These are phyloP conservation scores for Apiospora kogelbergensis DNA, from an alignment of 2,329 filamentous ascomycete genomes.

Conservation along the genomic window DNA sequence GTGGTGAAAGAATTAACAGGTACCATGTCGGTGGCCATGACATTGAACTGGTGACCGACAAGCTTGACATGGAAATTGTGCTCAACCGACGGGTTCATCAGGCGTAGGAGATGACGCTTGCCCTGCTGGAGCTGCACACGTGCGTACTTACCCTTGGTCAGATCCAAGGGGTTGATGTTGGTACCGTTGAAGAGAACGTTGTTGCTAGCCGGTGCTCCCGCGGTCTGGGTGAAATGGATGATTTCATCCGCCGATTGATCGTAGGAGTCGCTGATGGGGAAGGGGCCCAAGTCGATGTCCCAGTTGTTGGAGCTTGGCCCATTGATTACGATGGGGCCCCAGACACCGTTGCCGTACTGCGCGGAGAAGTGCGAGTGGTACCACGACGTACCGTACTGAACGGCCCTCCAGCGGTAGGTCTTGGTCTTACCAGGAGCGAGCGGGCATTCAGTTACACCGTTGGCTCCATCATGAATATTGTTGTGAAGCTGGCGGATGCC, in stretches of 20 bases:
- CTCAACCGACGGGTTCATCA: constrained; percentile 52
- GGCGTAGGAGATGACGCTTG: constrained; percentile 48
- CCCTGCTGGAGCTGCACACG: constrained; percentile 39
- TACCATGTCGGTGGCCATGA: constrained; percentile 53
- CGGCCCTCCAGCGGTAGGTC: constrained; percentile 35
- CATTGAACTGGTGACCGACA: constrained; percentile 47
- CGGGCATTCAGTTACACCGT: constrained; percentile 45
- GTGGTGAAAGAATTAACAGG: constrained; percentile 49
- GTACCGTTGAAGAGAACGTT: constrained; percentile 49
- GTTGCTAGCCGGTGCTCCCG: constrained; percentile 28
- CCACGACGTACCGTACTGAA: constrained; percentile 38
- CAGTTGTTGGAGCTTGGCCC: constrained; percentile 50
- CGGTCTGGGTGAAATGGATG: constrained; percentile 12
- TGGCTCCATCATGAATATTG: constrained; percentile 44
- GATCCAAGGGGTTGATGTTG: constrained; percentile 28
- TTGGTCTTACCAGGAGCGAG: constrained; percentile 33
- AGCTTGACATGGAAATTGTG: constrained; percentile 50
- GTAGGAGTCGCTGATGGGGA: constrained; percentile 52
- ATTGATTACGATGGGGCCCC: constrained; percentile 50
- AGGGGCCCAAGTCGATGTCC: constrained; percentile 52
- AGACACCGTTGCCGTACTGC: constrained; percentile 52
- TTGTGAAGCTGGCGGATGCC: constrained; percentile 44
- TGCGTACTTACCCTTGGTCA: constrained; percentile 30
- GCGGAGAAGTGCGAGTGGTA: constrained; percentile 43
- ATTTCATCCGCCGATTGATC: constrained; percentile 32